Base-by-base conservation (phyloP, 768 basidiomycete species). In the Pisolithus tinctorius region DNA sequence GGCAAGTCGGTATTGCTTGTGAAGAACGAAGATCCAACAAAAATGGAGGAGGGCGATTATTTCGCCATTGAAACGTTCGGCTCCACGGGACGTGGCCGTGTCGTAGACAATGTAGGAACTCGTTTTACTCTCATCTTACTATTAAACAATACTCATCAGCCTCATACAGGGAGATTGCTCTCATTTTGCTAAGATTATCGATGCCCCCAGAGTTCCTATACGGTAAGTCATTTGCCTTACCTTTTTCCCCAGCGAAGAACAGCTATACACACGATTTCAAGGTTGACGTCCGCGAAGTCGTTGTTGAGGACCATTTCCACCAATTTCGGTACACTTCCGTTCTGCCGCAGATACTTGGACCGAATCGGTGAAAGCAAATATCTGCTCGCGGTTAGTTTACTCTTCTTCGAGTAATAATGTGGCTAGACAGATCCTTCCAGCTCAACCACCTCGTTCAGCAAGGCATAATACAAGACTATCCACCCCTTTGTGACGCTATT, bases 21-120 rank as follows among this genome's bases (percentile, higher is more conserved):
- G 42, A 90, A 87, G 66, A 92, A 87, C 51, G 80, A 85, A 30
- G 93, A 96, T 63, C 82, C 86, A 54, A 91, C 88, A 13, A 95
- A 91, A 71, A 99, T 99, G 96, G 96, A 98, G 63, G 96, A 99
- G 69, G 96, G 94, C 38, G 96, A 98, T 62, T 97, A 98, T 64
- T 99, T 91, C 66, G 96, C 96, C 8, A 95, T 99, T 50, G 96
- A 99, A 69, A 99, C 96, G 1, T 99, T 99, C 66, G 96, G 96
- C 10, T 90, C 88, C n/a, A 98, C 95, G 0, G 95, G 96, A 14
- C 77, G 86, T 39, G 96, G 94, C 7, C 76, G 82, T 25, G 90
- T 96, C 20, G 76, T 90, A 14, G 95, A 98, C 61, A 78, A 77
- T 54, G 91, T 90, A 55, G 60, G 73, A 63, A 13, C 40, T 29